These are phyloP conservation scores for Uncinocarpus reesii DNA, from an alignment of 2,329 filamentous ascomycete species.

Conservation along the genomic window DNA sequence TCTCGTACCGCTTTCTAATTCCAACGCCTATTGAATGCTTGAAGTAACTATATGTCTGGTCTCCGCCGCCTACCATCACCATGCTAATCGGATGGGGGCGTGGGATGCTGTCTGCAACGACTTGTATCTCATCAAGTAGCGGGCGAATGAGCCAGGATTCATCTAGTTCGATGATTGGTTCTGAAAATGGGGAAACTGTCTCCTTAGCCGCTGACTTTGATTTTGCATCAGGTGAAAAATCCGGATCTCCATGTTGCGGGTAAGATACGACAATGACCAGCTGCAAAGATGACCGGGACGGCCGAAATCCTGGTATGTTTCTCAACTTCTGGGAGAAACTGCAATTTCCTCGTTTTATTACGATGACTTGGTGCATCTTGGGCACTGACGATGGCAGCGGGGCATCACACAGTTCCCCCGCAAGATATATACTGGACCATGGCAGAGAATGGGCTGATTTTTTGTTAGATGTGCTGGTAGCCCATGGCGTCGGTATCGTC, in stretches of 20 bases:
- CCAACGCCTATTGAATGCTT: conserved; percentile 57
- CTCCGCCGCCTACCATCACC: conserved; percentile 68
- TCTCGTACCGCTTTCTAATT: conserved; percentile 64
- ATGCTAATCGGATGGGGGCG: conserved; percentile 66
- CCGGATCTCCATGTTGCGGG: conserved; percentile 31
- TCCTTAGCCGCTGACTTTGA: conserved; percentile 4
- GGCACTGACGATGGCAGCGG: conserved; percentile 44
- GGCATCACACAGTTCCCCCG: conserved; percentile 54
- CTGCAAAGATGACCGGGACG: conserved; percentile 54
- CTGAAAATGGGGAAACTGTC: neutral
- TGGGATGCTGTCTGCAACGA: conserved; percentile 57
- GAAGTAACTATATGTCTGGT: conserved; percentile 55
- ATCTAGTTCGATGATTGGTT: conserved; percentile 19
- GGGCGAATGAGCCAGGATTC: conserved; percentile 48
- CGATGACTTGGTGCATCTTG: conserved; percentile 60
- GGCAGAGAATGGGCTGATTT: conserved; percentile 43
- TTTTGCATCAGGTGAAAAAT: conserved; percentile 9
- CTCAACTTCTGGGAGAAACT: conserved; percentile 72
- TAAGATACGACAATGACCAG: conserved; percentile 47
- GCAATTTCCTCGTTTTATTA: conserved; percentile 73
- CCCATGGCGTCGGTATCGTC: conserved; percentile 26
- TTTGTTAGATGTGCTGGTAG: conserved; percentile 27
- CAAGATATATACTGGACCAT: conserved; percentile 63
- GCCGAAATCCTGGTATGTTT: conserved; percentile 70
- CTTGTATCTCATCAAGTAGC: conserved; percentile 63